Evolutionary conservation across 2,329 filamentous ascomycete species (phyloP).

Genomic region (Pestalotiopsis sp.): DNA sequence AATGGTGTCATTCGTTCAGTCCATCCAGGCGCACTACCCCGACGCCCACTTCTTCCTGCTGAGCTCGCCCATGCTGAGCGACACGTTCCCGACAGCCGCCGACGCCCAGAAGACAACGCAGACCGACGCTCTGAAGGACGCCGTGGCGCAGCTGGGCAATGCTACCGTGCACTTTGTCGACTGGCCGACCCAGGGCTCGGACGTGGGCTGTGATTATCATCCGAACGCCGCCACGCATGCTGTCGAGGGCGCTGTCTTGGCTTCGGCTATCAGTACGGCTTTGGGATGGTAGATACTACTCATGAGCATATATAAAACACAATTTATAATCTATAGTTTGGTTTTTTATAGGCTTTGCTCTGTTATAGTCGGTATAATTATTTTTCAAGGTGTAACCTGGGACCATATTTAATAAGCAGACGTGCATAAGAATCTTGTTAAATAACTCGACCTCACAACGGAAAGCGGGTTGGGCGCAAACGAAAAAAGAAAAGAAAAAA

Average conservation of each 20-base stretch:
- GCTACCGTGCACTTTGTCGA: conserved; percentile 40
- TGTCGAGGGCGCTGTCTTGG: conserved; percentile 30
- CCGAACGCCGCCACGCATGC: conserved; percentile 41
- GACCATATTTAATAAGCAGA: too few relatives aligned
- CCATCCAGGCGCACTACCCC: conserved; percentile 36
- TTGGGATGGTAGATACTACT: background rate
- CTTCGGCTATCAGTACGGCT: conserved; percentile 23
- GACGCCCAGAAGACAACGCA: conserved; percentile 42
- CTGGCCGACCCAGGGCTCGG: conserved; percentile 41
- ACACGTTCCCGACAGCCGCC: conserved; percentile 25
- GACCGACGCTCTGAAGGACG: conserved; percentile 34
- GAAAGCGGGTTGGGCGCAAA: too few relatives aligned
- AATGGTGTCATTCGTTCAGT: conserved; percentile 33
- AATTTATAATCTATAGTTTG: too few relatives aligned
- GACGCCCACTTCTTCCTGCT: conserved; percentile 42
- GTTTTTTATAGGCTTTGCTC: too few relatives aligned
- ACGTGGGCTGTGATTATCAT: conserved; percentile 46
- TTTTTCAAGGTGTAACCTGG: too few relatives aligned
- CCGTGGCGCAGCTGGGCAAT: conserved; percentile 31
- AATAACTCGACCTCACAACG: too few relatives aligned
- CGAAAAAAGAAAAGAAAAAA: too few relatives aligned
- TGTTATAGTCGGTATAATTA: too few relatives aligned
- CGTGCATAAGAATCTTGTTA: too few relatives aligned
- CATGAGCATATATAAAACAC: too few relatives aligned
- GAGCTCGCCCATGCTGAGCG: conserved; percentile 40